phyloP scores from a whole-genome alignment of 768 basidiomycete genomes.

The Russula brevipes region DNA sequence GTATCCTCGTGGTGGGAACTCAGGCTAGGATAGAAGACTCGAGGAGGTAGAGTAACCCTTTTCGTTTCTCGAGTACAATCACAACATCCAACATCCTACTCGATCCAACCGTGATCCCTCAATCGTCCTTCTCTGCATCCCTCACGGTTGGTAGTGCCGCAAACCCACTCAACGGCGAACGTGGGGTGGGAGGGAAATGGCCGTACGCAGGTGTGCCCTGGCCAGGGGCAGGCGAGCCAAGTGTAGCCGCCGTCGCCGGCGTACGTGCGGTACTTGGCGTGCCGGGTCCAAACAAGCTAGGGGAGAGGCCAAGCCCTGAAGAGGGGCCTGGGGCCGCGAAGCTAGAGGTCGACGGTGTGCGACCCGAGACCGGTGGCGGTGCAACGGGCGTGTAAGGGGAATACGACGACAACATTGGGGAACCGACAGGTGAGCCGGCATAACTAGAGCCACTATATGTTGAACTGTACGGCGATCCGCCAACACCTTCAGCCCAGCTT shows the following conservation, averaged over 20 bases:
- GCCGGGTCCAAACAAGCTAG: not conserved
- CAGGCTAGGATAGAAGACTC: not conserved
- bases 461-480: constrained; percentile 32
- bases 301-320: constrained; percentile 20
- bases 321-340: constrained; percentile 9
- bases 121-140: constrained; percentile 12
- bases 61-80: no score
- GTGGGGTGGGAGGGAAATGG: constrained; percentile 37
- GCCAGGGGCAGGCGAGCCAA: constrained; percentile 26
- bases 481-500: constrained; percentile 51
- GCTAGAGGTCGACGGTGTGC: not conserved
- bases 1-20: not conserved
- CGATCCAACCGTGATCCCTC: not conserved
- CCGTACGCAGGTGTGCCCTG: constrained; percentile 26
- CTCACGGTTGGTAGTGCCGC: constrained; percentile 3
- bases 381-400: constrained; percentile 31
- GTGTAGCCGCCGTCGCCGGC: constrained; percentile 30
- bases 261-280: constrained; percentile 14
- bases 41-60: no score
- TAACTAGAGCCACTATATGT: constrained; percentile 27
- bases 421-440: constrained; percentile 33
- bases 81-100: not conserved
- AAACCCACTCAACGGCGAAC: constrained; percentile 24
- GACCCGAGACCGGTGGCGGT: constrained; percentile 6
- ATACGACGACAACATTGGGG: constrained; percentile 31